phyloP scores from a whole-genome alignment of 768 basidiomycete species.

The Tricholoma hemisulphureum region DNA sequence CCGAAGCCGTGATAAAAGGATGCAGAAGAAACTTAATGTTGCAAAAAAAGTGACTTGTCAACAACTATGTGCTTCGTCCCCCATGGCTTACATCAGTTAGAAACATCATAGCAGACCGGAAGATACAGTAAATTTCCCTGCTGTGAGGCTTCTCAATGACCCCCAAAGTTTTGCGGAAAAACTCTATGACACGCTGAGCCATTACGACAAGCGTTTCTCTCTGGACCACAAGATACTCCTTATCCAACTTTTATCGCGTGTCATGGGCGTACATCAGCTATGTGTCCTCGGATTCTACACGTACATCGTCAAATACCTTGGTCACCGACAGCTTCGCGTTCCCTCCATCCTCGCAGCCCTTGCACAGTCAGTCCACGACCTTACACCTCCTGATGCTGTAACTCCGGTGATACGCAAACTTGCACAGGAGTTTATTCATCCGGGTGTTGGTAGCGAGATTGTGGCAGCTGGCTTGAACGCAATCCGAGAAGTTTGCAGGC shows the following conservation, averaged over 20 bases:
- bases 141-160: slow-evolving; percentile 88
- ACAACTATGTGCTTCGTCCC: not conserved
- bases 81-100: slow-evolving; percentile 21
- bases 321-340: slow-evolving; percentile 87
- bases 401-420: slow-evolving; percentile 88
- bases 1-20: slow-evolving; percentile 75
- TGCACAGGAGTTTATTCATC: slow-evolving; percentile 95
- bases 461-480: slow-evolving; percentile 96
- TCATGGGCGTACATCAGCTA: slow-evolving; percentile 91
- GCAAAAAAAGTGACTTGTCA: slow-evolving; percentile 63
- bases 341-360: slow-evolving; percentile 92
- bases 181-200: slow-evolving; percentile 79
- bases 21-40: slow-evolving; percentile 67
- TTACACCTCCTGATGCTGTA: slow-evolving; percentile 91
- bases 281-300: slow-evolving; percentile 94
- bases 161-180: slow-evolving; percentile 96
- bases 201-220: slow-evolving; percentile 91
- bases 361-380: slow-evolving; percentile 91
- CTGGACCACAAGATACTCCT: slow-evolving; percentile 96
- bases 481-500: slow-evolving; percentile 88
- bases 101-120: slow-evolving; percentile 33
- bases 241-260: slow-evolving; percentile 94
- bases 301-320: slow-evolving; percentile 92
- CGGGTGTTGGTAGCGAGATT: slow-evolving; percentile 93
- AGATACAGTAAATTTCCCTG: slow-evolving; percentile 75